phyloP scores from a whole-genome alignment of 768 basidiomycete genomes.

The Leucocoprinus sp. region DNA sequence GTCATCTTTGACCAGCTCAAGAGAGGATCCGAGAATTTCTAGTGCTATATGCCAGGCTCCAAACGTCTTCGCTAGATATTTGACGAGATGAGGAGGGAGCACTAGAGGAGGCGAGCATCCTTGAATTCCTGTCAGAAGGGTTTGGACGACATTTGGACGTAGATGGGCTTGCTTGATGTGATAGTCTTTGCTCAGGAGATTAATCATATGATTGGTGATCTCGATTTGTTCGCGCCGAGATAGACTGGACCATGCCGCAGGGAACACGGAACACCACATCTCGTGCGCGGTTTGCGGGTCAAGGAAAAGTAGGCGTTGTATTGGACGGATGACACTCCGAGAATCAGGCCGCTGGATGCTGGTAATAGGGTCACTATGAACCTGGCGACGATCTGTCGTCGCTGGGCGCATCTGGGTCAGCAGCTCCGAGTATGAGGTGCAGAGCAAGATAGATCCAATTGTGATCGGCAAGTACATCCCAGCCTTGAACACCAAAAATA shows the following conservation, averaged over 20 bases:
- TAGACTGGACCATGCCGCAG: constrained; percentile 78
- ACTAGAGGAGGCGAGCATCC: constrained; percentile 83
- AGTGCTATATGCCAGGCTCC: constrained; percentile 91
- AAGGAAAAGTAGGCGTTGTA: constrained; percentile 76
- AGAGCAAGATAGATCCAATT: constrained; percentile 94
- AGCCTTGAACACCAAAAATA: constrained; percentile 87
- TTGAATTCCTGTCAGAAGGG: constrained; percentile 76
- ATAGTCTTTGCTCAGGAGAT: constrained; percentile 87
- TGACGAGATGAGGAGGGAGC: constrained; percentile 89
- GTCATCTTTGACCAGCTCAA: constrained; percentile 74
- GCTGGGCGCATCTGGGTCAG: constrained; percentile 34
- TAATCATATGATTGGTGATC: constrained; percentile 82
- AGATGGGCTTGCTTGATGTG: constrained; percentile 83
- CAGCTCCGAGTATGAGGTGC: constrained; percentile 72
- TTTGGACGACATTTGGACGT: constrained; percentile 89
- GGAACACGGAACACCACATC: constrained; percentile 84
- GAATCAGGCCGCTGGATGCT: constrained; percentile 27
- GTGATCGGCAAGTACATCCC: constrained; percentile 87
- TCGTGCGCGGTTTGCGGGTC: constrained; percentile 73
- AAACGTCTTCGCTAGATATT: constrained; percentile 94
- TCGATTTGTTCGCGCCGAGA: constrained; percentile 83
- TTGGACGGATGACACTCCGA: constrained; percentile 59
- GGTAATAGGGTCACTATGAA: constrained; percentile 22
- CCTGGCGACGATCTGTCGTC: constrained; percentile 33
- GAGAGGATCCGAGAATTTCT: constrained; percentile 76